A percentile compares a stretch with the other conserved stretches of the same genome.
phyloP scores from a whole-genome alignment of 2,329 filamentous ascomycete species.

The Ophiostoma sp. region DNA sequence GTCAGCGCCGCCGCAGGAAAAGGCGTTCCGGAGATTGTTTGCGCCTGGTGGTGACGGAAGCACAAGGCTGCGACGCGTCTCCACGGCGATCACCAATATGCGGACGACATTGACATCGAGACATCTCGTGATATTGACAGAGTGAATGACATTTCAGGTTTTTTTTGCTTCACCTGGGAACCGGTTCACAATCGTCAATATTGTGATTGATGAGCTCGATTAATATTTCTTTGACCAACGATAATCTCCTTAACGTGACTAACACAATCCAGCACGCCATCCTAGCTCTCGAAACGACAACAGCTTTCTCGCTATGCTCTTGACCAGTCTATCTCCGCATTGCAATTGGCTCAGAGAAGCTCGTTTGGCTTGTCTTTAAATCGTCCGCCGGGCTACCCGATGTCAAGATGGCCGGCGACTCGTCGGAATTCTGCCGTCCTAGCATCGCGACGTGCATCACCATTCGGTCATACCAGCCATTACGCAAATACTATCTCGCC shows the following conservation, averaged over 20 bases:
- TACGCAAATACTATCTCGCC: background rate
- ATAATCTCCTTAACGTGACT: background rate
- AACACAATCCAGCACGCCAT: conserved; percentile 2
- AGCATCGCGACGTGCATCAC: background rate
- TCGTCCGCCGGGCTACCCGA: background rate
- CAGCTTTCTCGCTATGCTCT: background rate
- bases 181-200: background rate
- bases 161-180: background rate
- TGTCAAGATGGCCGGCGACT: background rate
- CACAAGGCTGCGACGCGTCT: conserved; percentile 4
- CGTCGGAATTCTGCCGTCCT: background rate
- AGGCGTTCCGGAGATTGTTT: background rate
- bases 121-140: background rate
- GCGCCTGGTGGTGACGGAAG: background rate
- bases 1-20: background rate
- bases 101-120: too few relatives aligned
- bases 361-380: background rate
- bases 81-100: background rate
- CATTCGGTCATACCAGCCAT: background rate
- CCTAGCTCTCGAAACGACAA: background rate
- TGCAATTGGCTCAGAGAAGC: background rate
- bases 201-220: background rate
- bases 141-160: too few relatives aligned
- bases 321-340: too few relatives aligned
- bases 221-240: background rate